Base-by-base conservation (phyloP, 495 filamentous ascomycete species). In the Hyaloscypha hepaticicola region DNA sequence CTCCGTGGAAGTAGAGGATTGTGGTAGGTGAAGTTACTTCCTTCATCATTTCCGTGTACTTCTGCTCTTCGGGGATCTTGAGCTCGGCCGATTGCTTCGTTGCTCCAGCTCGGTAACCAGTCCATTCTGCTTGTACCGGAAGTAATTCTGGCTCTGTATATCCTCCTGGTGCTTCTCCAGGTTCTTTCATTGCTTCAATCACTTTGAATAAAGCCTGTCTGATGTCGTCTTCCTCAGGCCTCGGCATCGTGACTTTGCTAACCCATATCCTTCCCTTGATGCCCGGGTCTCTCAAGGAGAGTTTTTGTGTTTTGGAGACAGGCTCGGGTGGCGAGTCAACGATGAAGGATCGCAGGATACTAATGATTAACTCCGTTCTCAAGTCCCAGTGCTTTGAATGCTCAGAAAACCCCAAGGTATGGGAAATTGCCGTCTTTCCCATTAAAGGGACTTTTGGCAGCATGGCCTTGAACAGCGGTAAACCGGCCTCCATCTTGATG, bases 1-100 rank as follows among this genome's bases (percentile, higher is more conserved):
- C 94, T 50, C 94, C 94, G 72, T 98, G 94, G 73, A 97, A 88
- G 72, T 92, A 96, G 28, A 97, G 77, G 1, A 96, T 75, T 0
- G 90, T 93, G 34, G 83, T 83, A n/a, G 85, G 79, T 25, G 78
- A 84, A 11, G 74, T 82, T 27, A 85, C 81, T 67, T 96, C 92
- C 68, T 82, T 83, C 79, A 90, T 87, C 77, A 97, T 72, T 56
- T 82, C 80, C 55, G 76, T 76, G 73, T 92, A 97, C 70, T 91
- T 92, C 66, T 88, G 81, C 57, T 79, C 76, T 68, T 96, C 90
- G 1, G 86, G 80, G 29, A 91, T 79, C 4, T 80, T 77, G 0
- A 86, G 86, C 58, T 82, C 79, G 9, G 76, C 75, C 5, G 80
- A 78, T 21, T 86, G 79, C 55, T 82, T 77, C 12, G 77, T 77